Evolutionary conservation across 345 rosid genomes (phyloP).

Genomic region (Gossypium ekmanianum): DNA sequence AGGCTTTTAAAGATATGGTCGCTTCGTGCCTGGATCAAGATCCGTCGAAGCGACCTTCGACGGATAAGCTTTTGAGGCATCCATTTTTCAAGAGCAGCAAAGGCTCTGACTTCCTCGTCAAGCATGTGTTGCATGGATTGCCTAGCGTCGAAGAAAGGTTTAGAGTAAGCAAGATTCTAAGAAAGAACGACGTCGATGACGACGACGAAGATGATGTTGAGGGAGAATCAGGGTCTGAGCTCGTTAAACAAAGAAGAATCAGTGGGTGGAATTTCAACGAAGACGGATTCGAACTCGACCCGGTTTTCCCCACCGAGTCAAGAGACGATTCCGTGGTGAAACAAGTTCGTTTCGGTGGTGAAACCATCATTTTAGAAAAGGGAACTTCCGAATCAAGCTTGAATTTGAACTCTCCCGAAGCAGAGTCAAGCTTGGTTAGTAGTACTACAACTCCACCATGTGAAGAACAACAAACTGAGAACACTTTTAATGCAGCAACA

Average conservation of each 20-base stretch:
- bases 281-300: slow-evolving; percentile 66
- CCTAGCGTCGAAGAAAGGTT: slow-evolving; percentile 68
- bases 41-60: slow-evolving; percentile 68
- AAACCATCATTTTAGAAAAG: slow-evolving; percentile 17
- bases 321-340: slow-evolving; percentile 16
- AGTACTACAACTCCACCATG: neutral
- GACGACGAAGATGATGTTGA: slow-evolving; percentile 33
- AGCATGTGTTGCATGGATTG: slow-evolving; percentile 53
- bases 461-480: slow-evolving; percentile 4
- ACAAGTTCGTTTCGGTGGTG: slow-evolving; percentile 34
- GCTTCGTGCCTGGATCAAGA: slow-evolving; percentile 76
- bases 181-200: slow-evolving; percentile 17
- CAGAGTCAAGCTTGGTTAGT: neutral
- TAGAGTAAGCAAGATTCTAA: slow-evolving; percentile 27
- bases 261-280: slow-evolving; percentile 91
- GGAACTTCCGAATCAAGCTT: neutral
- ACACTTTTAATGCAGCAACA: slow-evolving; percentile 24
- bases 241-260: slow-evolving; percentile 62
- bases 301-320: slow-evolving; percentile 51
- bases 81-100: slow-evolving; percentile 67
- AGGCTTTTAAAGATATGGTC: slow-evolving; percentile 78
- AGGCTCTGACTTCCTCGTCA: slow-evolving; percentile 56
- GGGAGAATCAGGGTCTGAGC: slow-evolving; percentile 10
- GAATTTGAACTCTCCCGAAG: neutral
- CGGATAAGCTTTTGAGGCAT: slow-evolving; percentile 72